Conservation (phyloP, 2,329 filamentous ascomycete species). For the Monosporascus sp. region DNA sequence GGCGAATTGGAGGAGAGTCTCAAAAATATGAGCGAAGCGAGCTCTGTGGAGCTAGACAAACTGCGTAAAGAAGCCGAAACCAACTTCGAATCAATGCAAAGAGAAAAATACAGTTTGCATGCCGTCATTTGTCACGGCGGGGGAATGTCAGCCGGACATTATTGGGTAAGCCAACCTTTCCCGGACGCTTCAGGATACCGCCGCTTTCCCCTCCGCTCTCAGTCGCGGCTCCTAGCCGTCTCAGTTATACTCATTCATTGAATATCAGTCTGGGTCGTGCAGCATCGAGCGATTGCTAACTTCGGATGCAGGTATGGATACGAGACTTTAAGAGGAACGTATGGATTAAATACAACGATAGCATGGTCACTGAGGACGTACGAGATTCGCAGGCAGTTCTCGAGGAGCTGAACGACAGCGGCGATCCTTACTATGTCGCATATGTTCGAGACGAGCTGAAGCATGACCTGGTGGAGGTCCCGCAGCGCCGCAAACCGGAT, state of each 20-base stretch:
- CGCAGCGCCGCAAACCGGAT: conserved; percentile 26
- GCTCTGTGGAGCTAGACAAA: conserved; percentile 38
- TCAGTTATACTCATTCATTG: background rate
- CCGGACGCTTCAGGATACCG: background rate
- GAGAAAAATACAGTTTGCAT: conserved; percentile 75
- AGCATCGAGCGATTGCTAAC: background rate
- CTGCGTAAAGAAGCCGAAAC: conserved; percentile 31
- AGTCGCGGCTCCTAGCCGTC: too few relatives aligned
- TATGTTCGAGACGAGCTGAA: conserved; percentile 69
- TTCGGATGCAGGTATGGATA: conserved; percentile 59
- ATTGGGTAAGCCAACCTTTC: conserved; percentile 53
- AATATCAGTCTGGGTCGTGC: background rate
- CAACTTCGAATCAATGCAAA: conserved; percentile 58
- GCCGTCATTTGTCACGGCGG: conserved; percentile 90
- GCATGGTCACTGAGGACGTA: conserved; percentile 63
- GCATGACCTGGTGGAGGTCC: conserved; percentile 44
- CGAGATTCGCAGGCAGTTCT: conserved; percentile 63
- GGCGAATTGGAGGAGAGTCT: conserved; percentile 11
- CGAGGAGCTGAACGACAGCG: conserved; percentile 57
- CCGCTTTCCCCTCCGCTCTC: too few relatives aligned
- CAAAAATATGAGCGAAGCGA: conserved; percentile 35
- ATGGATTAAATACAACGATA: conserved; percentile 95
- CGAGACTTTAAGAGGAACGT: conserved; percentile 74
- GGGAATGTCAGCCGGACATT: conserved; percentile 71
- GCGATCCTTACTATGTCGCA: conserved; percentile 78